A percentile compares a stretch with the other conserved stretches of the same genome.
Conservation (phyloP, 805 yeast species). For the Zygotorulaspora danielsina region DNA sequence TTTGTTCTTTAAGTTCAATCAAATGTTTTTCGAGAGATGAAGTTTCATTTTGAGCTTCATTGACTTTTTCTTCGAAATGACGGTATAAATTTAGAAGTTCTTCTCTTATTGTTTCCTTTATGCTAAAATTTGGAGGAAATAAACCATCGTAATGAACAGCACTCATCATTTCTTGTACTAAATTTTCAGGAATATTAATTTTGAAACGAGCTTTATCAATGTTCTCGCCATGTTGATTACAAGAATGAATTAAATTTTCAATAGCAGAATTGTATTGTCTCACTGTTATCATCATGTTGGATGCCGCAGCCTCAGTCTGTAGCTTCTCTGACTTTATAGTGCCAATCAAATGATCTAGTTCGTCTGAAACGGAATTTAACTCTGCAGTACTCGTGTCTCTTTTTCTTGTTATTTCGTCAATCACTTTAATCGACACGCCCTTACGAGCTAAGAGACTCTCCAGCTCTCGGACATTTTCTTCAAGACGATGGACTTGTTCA, state of each 20-base stretch:
- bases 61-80: slow-evolving; percentile 35
- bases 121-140: slow-evolving; percentile 11
- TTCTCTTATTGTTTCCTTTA: slow-evolving; percentile 29
- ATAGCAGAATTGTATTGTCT: slow-evolving; percentile 57
- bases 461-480: slow-evolving; percentile 38
- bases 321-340: slow-evolving; percentile 46
- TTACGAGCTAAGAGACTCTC: slow-evolving; percentile 45
- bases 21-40: slow-evolving; percentile 47
- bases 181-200: slow-evolving; percentile 30
- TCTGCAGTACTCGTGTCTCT: slow-evolving; percentile 53
- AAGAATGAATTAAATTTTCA: slow-evolving; percentile 32
- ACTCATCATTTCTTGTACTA: slow-evolving; percentile 14
- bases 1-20: slow-evolving; percentile 51
- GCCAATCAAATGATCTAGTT: slow-evolving; percentile 46
- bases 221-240: slow-evolving; percentile 19
- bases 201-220: slow-evolving; percentile 37
- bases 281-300: slow-evolving; percentile 48
- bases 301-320: slow-evolving; percentile 47
- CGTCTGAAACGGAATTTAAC: slow-evolving; percentile 44
- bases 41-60: slow-evolving; percentile 20
- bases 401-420: slow-evolving; percentile 59
- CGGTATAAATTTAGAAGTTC: slow-evolving; percentile 33
- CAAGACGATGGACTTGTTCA: slow-evolving; percentile 7
- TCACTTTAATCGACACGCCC: slow-evolving; percentile 58
- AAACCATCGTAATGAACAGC: slow-evolving; percentile 15